Evolutionary conservation across 148 eudicot species (phyloP), one percentile per base, ranked within the genome.

Genomic region (Chenopodium berlandieri): DNA sequence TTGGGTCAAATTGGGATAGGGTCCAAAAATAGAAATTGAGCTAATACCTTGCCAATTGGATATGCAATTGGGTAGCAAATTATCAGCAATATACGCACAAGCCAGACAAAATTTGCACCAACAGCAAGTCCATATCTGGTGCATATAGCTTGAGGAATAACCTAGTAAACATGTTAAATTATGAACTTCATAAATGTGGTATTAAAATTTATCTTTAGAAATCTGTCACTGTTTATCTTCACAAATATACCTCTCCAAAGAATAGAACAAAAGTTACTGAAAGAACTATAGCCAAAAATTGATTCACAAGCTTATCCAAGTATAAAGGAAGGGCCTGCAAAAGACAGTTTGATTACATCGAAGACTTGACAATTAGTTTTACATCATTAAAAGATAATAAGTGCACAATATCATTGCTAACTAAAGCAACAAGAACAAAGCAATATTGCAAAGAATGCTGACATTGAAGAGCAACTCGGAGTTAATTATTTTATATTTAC

Each of bases 71-170:
- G 98, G 90, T 88, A 93, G 80, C 97, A 95, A 73, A 95, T 75
- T 70, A 92, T 81, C 97, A 95, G 93, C 83, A 95, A 82, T 31
- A 92, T 66, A 5, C 92, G 94, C 69, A 95, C 98, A 68, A 95
- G 98, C 91, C 93, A 90, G 71, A 89, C 89, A 76, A 94, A 92
- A 86, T 91, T 92, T 72, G 97, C 93, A 66, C 98, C 97, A 73
- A 95, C 97, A 71, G 98, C 94, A 76, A 95, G 93, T 70, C 98
- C 98, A 84, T 95, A 93, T 90, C 90, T 93, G 68, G 97, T 87
- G 86, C 97, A 93, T 73, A 93, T 90, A 46, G 98, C 93, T 90
- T 95, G 98, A n/a, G 98, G 98, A 80, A 95, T 93, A 60, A 95
- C 85, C 98, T 95, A 81, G 67, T n/a, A 71, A 71, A 77, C 69